Base-by-base conservation (phyloP, 495 filamentous ascomycete genomes). In the Penicillium chermesinum region DNA sequence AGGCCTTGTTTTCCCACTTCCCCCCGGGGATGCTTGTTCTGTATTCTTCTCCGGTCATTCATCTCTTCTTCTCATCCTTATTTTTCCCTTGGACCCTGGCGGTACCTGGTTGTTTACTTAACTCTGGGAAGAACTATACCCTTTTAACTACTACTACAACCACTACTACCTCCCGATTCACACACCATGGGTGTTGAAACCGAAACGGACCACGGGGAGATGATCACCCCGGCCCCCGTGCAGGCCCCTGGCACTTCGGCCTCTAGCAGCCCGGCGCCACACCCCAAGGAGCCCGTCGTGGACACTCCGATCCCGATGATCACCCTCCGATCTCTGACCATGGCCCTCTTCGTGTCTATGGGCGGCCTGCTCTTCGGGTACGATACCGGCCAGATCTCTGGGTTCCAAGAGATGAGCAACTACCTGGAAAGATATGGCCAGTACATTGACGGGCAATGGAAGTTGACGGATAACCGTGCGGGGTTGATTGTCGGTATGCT, bases 301-400 rank as follows among this genome's bases (percentile, higher is more conserved):
- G 65, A 76, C 44, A 67, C 67, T 3, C 66, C 70, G 0, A 57
- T 76, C 13, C 70, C 65, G 7, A 59, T 62, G 12, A 41, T 80
- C 13, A 80, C 75, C 5, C 33, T 66, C 18, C 66, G 69, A 9
- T 68, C 74, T 33, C 54, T 76, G n/a, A 44, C 70, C 38, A 78
- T 81, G 74, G 74, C 69, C 10, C 53, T 77, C 7, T 70, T 80
- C 41, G 76, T 80, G 19, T 80, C 85, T 2, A 82, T 88, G 71
- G 85, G 85, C 46, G 85, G 85, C 46, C 79, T 88, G 38, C 76
- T 88, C 13, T 75, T 75, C 47, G 71, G 71, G 21, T 75, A 72
- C 41, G 71, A 75, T 52, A 67, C 69, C 16, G 75, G 76, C 54
- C 75, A 78, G 58, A 79, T 79, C 42, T 71, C 68, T 1, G 75